phyloP scores from a whole-genome alignment of 345 rosid genomes.

The Passiflora organensis region DNA sequence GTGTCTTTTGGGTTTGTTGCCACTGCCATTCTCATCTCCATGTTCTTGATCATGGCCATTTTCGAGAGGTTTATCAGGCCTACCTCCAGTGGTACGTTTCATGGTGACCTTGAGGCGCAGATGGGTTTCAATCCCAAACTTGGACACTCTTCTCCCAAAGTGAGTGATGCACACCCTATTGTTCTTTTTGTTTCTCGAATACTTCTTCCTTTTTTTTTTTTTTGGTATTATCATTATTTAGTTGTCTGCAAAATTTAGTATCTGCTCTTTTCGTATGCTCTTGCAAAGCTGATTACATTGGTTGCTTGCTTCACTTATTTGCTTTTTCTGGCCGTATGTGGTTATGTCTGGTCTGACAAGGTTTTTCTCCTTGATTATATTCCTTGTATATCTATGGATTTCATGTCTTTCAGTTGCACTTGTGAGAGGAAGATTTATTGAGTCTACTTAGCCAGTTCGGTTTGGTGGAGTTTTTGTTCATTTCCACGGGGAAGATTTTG shows the following conservation, averaged over 20 bases:
- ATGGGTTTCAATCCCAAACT: slow-evolving; percentile 53
- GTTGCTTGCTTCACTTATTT: too few relatives aligned
- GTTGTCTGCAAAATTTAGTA: background rate
- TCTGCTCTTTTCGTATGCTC: background rate
- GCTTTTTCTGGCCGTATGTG: too few relatives aligned
- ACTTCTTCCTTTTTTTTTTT: too few relatives aligned
- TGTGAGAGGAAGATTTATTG: too few relatives aligned
- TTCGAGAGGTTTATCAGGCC: slow-evolving; percentile 68
- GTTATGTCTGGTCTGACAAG: too few relatives aligned
- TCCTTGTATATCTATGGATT: too few relatives aligned
- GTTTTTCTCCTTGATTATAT: too few relatives aligned
- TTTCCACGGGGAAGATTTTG: too few relatives aligned
- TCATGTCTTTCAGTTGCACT: too few relatives aligned
- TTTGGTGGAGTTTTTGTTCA: too few relatives aligned
- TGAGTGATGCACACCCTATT: slow-evolving; percentile 6
- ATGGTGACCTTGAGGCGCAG: slow-evolving; percentile 56
- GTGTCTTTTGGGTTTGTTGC: slow-evolving; percentile 84
- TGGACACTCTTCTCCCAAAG: slow-evolving; percentile 70
- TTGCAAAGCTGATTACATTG: background rate
- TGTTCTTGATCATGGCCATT: slow-evolving; percentile 79
- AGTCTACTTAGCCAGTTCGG: too few relatives aligned
- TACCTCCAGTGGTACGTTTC: slow-evolving; percentile 19
- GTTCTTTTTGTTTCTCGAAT: background rate
- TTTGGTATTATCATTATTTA: background rate
- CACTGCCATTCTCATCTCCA: slow-evolving; percentile 71